phyloP scores from a whole-genome alignment of 257 asterid genomes.

The Primulina huaijiensis region DNA sequence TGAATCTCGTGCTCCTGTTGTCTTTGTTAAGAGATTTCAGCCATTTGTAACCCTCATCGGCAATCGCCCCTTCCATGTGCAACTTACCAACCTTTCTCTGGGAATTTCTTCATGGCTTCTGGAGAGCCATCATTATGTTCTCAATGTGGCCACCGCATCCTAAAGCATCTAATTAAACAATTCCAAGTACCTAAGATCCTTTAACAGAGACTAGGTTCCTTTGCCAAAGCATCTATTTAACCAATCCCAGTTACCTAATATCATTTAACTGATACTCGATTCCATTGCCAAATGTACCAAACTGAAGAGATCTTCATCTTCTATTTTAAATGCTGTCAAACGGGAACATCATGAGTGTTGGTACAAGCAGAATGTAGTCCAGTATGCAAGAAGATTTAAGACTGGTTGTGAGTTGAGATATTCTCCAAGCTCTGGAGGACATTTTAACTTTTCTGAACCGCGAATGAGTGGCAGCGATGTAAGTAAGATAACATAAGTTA shows the following conservation, averaged over 20 bases:
- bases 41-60: neutral
- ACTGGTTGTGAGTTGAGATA: neutral
- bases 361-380: conserved; percentile 1
- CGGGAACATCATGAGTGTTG: conserved; percentile 1
- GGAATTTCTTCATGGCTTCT: conserved; percentile 2
- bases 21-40: conserved; percentile 8
- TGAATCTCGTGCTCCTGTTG: neutral
- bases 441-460: neutral
- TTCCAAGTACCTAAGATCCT: neutral
- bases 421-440: neutral
- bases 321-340: neutral
- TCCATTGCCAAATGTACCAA: neutral
- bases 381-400: neutral
- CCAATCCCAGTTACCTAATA: neutral
- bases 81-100: neutral
- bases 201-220: neutral
- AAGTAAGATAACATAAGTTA: neutral
- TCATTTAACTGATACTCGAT: neutral
- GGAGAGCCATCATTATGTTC: neutral
- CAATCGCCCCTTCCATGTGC: neutral
- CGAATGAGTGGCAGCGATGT: neutral
- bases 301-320: conserved; percentile 5
- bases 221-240: neutral
- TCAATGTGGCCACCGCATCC: neutral
- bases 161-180: neutral